Base-by-base conservation (phyloP, 2,329 filamentous ascomycete species). In the Cladosporium sp. region DNA sequence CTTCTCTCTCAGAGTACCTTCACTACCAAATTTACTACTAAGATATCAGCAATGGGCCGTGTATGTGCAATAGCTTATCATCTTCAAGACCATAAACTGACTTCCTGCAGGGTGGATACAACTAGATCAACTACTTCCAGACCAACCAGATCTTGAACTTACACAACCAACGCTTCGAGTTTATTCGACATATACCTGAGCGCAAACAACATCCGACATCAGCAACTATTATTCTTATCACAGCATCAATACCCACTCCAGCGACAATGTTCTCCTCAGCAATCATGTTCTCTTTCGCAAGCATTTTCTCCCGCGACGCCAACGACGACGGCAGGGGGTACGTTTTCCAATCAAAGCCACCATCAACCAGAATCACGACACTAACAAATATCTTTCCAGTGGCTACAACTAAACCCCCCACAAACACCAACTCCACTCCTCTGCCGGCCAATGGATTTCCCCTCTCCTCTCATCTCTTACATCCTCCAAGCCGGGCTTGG, bases 321-420 rank as follows among this genome's bases (percentile, higher is more conserved):
- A 68, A 71, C 61, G 73, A 75, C 54, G 73, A 75, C 59, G 73
- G 73, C 67, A 68, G 73, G 71, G 73, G 73, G 73, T 74, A 54
- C 66, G 70, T 32, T 32, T 12, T 34, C 36, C n/a, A 11, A 21
- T 11, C n/a, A 21, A 24, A 24, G 24, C 21, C 18, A 44, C 24
- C 30, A 7, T 11, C 28, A 34, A 1, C 18, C 18, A 21, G 18
- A 51, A 62, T 58, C 36, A 24, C 41, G 4, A 3, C n/a, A 36
- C 59, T 68, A 64, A 68, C 65, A 52, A 14, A 21, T 8, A n/a
- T 21, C 21, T 3, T 51, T 7, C 30, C 30, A 69, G 61, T 30
- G 55, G 67, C 68, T 74, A 71, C 72, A 70, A 69, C 49, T 47
- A 24, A 21, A 24, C 21, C 3, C n/a, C 7, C 41, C 7, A 47